Evolutionary conservation across 2,329 filamentous ascomycete genomes (phyloP), one percentile per base, ranked within the genome.

Genomic region (Ophiostoma piceae): DNA sequence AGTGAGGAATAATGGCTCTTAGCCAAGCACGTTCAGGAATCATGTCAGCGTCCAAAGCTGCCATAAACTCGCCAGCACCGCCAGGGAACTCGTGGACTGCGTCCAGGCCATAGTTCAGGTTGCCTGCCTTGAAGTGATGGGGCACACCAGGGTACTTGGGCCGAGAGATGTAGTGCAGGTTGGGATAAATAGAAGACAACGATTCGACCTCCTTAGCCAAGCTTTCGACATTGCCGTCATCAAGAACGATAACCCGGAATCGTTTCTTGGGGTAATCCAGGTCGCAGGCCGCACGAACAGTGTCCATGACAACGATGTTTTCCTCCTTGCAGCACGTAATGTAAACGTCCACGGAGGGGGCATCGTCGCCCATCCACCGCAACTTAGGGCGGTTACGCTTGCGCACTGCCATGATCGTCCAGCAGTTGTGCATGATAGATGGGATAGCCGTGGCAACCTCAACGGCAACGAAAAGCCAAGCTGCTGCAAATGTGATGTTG

Each of bases 41-140:
- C 88, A 90, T 90, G 75, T 90, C 88, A 22, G 87, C 87, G 35
- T 71, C 70, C 9, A 69, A 29, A 2, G 70, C 70, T 8, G 67
- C 87, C 76, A 89, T 85, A 76, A 82, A 89, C 73, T 85, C 80
- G 41, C 81, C 81, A 29, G 84, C 80, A 32, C 85, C 85, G 22
- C 84, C 85, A 1, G 84, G 83, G 54, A 88, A 77, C 32, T 77
- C 74, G 29, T 80, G 79, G 2, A 82, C 79, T 70, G 82, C 80
- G 16, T 87, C 82, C n/a, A 87, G 77, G 54, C 84, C 87, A 69
- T 86, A 84, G 77, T 88, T 89, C 67, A 89, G 79, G 75, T 89
- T 89, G 60, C 87, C 87, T 1, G 87, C 86, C 79, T 89, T 89
- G 80, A 86, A 88, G 74, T 87, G 84, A 73, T 85, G 81, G 2